Base-by-base conservation (phyloP, 805 yeast genomes). In the Metschnikowia borealis region DNA sequence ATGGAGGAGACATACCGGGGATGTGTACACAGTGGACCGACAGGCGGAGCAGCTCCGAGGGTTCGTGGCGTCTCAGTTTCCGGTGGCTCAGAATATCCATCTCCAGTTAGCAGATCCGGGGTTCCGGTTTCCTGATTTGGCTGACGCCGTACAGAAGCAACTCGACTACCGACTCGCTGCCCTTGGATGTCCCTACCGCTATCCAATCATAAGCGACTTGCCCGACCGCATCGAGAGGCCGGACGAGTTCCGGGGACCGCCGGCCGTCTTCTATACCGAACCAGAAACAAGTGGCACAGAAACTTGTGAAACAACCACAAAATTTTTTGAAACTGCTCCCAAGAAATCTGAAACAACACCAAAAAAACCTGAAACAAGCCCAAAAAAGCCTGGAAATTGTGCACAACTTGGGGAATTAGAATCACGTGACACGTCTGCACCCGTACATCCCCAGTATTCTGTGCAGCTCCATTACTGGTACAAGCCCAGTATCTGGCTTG, bases 81-180 rank as follows among this genome's bases (percentile, higher is more conserved):
- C 52, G 2, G 55, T 63, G 11, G 47, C 54, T 8, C 60, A 69
- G 21, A 64, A 62, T 3, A 53, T 71, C 8, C 47, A 57, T 38
- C 48, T 71, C 20, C 56, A 54, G 38, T 63, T 63, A 50, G 69
- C 69, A 6, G 70, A 71, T 51, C 54, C 74, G 10, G 79, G 78
- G 1, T 74, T 82, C 54, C 64, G 68, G 15, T 83, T 84, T 56
- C 91, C 92, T 0, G 96, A 89, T 62, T 60, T 89, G 17, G 78
- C 76, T 1, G 73, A 73, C 39, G 89, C 78, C 4, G 53, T 68
- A 3, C 76, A 73, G 48, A 11, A 51, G 0, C 78, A 74, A 56
- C 47, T 71, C 5, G 67, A 72, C 47, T 45, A 44, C 46, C 44
- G 57, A 8, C 53, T 58, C 14, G 20, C 20, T 10, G 11, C 18